Conservation (phyloP, 164 flowering plant species). For the Nymphaea thermarum region DNA sequence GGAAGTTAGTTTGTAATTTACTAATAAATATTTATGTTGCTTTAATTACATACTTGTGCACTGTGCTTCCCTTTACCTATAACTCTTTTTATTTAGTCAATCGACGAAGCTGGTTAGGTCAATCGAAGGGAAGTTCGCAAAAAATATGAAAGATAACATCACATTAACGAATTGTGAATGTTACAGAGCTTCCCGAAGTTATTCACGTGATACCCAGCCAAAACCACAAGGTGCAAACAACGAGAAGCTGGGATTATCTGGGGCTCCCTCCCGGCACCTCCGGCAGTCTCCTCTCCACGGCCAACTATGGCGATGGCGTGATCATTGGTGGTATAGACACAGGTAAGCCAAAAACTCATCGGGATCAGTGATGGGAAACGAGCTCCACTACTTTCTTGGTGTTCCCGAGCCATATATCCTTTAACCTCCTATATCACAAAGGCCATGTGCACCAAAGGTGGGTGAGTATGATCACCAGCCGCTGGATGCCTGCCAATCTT, state of each 20-base stretch:
- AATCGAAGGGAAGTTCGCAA: no score
- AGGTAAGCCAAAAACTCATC: slow-evolving; percentile 6
- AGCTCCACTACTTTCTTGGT: no score
- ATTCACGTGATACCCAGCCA: slow-evolving; percentile 45
- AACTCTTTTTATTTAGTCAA: no score
- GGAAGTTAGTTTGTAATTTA: background rate
- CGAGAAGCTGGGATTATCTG: slow-evolving; percentile 39
- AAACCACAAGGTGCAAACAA: slow-evolving; percentile 39
- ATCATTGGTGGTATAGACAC: slow-evolving; percentile 30
- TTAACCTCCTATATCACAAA: no score
- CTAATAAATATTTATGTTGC: background rate
- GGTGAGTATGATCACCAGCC: no score
- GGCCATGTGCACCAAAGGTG: no score
- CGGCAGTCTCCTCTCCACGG: slow-evolving; percentile 5
- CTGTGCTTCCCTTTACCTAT: background rate
- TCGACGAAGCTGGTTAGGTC: no score
- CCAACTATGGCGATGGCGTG: slow-evolving; percentile 19
- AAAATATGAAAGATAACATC: slow-evolving; percentile 20
- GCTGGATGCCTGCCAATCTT: no score
- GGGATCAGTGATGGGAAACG: no score
- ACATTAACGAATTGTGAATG: slow-evolving; percentile 23
- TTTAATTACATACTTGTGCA: no score
- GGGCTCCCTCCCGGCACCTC: slow-evolving; percentile 55
- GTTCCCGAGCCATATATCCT: no score
- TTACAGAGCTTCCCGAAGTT: background rate